Conservation (phyloP, 768 basidiomycete species). For the Mycena latifolia region DNA sequence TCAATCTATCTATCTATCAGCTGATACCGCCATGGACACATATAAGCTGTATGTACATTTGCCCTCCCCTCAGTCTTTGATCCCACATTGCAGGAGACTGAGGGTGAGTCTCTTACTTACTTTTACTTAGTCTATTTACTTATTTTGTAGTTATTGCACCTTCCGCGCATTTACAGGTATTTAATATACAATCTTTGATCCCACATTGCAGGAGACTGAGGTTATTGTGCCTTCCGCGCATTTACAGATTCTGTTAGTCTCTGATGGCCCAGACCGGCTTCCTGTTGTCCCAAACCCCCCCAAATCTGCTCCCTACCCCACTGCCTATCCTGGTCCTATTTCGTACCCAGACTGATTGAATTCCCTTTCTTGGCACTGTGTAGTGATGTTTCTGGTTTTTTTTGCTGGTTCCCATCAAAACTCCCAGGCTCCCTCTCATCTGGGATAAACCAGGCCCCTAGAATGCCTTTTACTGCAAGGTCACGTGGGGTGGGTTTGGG, state of each 20-base stretch:
- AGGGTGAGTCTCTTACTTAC: too few relatives aligned
- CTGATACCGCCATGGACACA: neutral
- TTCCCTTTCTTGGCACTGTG: conserved; percentile 5
- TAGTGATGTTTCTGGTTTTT: conserved; percentile 16
- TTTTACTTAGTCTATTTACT: too few relatives aligned
- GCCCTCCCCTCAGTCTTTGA: too few relatives aligned
- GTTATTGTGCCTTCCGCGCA: conserved; percentile 13
- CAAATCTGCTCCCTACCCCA: too few relatives aligned
- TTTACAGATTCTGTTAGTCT: conserved; percentile 4
- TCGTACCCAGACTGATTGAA: neutral
- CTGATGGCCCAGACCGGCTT: too few relatives aligned
- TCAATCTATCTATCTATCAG: neutral
- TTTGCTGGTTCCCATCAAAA: neutral
- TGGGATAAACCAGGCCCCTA: conserved; percentile 4
- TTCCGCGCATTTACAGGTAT: too few relatives aligned
- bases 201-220: conserved; percentile 12
- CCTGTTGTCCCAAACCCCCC: too few relatives aligned
- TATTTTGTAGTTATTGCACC: too few relatives aligned
- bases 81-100: too few relatives aligned
- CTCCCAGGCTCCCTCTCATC: conserved; percentile 9
- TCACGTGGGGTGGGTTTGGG: neutral
- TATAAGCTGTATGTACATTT: too few relatives aligned
- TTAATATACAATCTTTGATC: conserved; percentile 17
- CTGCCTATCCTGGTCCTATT: too few relatives aligned
- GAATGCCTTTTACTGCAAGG: too few relatives aligned